Evolutionary conservation across 2,329 filamentous ascomycete genomes (phyloP), one percentile per base, ranked within the genome.

Genomic region (Sporothrix pallida): DNA sequence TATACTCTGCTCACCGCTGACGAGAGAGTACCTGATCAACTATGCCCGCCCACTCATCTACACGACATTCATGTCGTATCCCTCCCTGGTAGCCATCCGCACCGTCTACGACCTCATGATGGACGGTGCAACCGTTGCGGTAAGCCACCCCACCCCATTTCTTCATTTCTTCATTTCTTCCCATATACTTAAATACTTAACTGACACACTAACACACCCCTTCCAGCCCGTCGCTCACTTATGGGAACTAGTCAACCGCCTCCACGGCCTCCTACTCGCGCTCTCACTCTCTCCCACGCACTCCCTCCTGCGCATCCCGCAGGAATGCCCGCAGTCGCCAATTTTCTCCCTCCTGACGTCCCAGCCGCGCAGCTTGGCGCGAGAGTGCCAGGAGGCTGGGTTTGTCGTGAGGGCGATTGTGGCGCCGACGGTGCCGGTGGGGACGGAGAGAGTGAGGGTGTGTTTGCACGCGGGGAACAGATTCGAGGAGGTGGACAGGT

Each of bases 41-140:
- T 94, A 94, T 78, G 91, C 92, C 0, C 87, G 91, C n/a, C 90
- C 87, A 1, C 82, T 94, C 58, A 93, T 94, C 72, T 94, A 93
- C 80, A 93, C 91, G 0, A 93, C 91, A 0, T 90, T 91, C 44
- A 86, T 92, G 82, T 86, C 89, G 0, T 88, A 89, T 56, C 87
- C 90, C 0, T 85, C 86, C 1, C 83, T 92, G 1, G 87, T 87
- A 0, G 86, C 86, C 15, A 90, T 92, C 71, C 82, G 85, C 58
- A 84, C 87, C 0, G 84, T 86, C 0, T 92, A 91, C 77, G 83
- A 86, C 8, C 85, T 90, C 46, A 81, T 93, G n/a, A 79, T 78
- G 9, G 79, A 81, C 1, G 88, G 87, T 0, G 79, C 82, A 20
- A 46, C 88, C 87, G 90, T 0, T 80, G 93, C 0, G 7, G 60